Evolutionary conservation across 176 grass and related monocot genomes (phyloP), one percentile per base, ranked within the genome.

Genomic region (Puccinellia tenuiflora): DNA sequence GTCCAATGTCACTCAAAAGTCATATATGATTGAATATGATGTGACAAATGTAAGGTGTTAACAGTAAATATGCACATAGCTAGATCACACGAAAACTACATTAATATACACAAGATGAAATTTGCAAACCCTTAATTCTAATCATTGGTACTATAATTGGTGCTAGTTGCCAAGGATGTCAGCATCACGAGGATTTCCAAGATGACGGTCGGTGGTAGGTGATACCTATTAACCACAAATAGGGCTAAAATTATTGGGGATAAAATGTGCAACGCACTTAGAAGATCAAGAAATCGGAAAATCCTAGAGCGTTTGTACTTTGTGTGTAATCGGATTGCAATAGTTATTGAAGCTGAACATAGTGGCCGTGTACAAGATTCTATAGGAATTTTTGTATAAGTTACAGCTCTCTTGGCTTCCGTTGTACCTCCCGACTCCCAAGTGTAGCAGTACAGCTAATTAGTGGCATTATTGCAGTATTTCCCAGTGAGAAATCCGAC

Each of bases 291-390:
- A 29, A 7, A 30, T 31, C 59, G 26, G 0, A 16, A 61, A 63
- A 63, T 31, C 11, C 59, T 63, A 25, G 26, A 17, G n/a, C 13
- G 4, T 26, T 16, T 71, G 3, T 71, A 80, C 22, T 59, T 79
- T 20, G 20, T 80, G 30, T 52, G 40, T 17, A 38, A 59, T 80
- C 60, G 76, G 61, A 62, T 51, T 60, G 31, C 38, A 48, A 73
- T 30, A 48, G 9, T 35, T 47, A 50, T 42, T 14, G 67, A 69
- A 43, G 67, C 21, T n/a, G 60, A 85, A 68, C 38, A 51, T 66
- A 67, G 55, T 78, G 75, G 22, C 37, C 75, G 65, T 84, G 66
- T 37, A 66, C 75, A 79, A 73, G 80, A 84, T 84, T 84, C 86
- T 21, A 0, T 18, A 31, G 24, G 82, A 77, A 77, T 77, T 68